phyloP scores from a whole-genome alignment of 768 basidiomycete species.

The Amanita inopinata region DNA sequence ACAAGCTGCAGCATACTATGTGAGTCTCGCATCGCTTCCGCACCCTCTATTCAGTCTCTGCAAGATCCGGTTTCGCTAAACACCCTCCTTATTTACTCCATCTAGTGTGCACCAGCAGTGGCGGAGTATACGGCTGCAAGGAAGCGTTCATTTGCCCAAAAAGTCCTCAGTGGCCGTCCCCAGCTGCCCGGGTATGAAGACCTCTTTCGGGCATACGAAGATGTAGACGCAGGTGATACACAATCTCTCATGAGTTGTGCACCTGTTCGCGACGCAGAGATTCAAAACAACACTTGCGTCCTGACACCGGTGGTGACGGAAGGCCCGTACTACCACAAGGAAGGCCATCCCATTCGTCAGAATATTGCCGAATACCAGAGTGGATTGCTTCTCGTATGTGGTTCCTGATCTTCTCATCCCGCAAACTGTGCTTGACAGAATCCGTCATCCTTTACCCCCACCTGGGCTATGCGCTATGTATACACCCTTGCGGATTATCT shows the following conservation, averaged over 20 bases:
- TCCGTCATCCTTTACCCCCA: neutral
- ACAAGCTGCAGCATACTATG: constrained; percentile 44
- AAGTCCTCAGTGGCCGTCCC: constrained; percentile 30
- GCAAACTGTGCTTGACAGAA: constrained; percentile 3
- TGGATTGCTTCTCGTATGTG: constrained; percentile 36
- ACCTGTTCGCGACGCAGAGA: constrained; percentile 33
- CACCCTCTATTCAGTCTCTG: neutral
- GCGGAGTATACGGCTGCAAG: constrained; percentile 41
- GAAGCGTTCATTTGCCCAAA: constrained; percentile 37
- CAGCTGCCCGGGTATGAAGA: constrained; percentile 29
- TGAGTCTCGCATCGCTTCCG: constrained; percentile 17
- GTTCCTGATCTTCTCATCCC: neutral
- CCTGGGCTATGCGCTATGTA: neutral
- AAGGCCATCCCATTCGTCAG: constrained; percentile 40
- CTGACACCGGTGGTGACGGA: constrained; percentile 44
- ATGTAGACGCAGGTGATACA: constrained; percentile 19
- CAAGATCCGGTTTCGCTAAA: neutral
- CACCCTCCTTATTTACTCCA: neutral
- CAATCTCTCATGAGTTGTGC: constrained; percentile 34
- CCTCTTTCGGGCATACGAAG: constrained; percentile 32
- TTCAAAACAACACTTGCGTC: constrained; percentile 47
- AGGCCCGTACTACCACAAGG: constrained; percentile 43
- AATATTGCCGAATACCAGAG: constrained; percentile 47
- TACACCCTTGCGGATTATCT: too few relatives aligned
- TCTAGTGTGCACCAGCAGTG: constrained; percentile 42